Conservation (phyloP, 345 rosid genomes). For the Draba incana region DNA sequence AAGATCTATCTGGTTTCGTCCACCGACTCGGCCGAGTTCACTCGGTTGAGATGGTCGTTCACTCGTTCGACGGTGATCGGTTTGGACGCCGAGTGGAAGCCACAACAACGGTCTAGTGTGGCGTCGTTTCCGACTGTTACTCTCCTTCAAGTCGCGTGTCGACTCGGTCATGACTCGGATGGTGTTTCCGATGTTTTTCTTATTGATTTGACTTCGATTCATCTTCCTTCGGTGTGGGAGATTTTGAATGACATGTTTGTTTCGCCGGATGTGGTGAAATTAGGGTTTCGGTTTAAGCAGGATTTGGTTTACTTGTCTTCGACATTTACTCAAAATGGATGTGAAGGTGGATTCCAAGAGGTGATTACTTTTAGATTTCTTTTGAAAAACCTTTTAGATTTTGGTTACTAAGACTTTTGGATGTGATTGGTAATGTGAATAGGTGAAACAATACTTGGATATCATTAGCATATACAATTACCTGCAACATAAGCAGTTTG, state of each 20-base stretch:
- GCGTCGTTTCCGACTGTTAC: slow-evolving; percentile 67
- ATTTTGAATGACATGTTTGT: slow-evolving; percentile 57
- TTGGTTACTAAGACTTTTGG: neutral
- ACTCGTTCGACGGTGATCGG: slow-evolving; percentile 66
- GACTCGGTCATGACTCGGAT: slow-evolving; percentile 36
- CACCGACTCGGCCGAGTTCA: slow-evolving; percentile 75
- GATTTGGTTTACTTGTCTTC: slow-evolving; percentile 82
- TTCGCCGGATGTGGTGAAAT: slow-evolving; percentile 76
- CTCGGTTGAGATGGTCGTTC: slow-evolving; percentile 53
- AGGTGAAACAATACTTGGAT: slow-evolving; percentile 92
- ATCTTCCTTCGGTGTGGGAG: slow-evolving; percentile 64
- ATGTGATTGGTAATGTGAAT: slow-evolving; percentile 37
- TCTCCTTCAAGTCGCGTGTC: slow-evolving; percentile 86
- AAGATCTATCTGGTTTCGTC: slow-evolving; percentile 55
- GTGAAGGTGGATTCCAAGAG: slow-evolving; percentile 68
- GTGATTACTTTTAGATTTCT: slow-evolving; percentile 37
- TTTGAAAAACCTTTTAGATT: neutral
- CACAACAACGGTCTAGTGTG: slow-evolving; percentile 42
- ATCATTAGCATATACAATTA: slow-evolving; percentile 56
- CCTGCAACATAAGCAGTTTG: slow-evolving; percentile 62
- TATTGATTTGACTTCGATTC: slow-evolving; percentile 63
- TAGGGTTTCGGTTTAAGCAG: slow-evolving; percentile 86
- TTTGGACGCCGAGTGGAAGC: slow-evolving; percentile 95
- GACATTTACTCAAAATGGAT: slow-evolving; percentile 67
- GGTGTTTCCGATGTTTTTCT: slow-evolving; percentile 63